Evolutionary conservation across 352 stramenopile species (phyloP), one percentile per base, ranked within the genome.

Genomic region (Pythium apleroticum): DNA sequence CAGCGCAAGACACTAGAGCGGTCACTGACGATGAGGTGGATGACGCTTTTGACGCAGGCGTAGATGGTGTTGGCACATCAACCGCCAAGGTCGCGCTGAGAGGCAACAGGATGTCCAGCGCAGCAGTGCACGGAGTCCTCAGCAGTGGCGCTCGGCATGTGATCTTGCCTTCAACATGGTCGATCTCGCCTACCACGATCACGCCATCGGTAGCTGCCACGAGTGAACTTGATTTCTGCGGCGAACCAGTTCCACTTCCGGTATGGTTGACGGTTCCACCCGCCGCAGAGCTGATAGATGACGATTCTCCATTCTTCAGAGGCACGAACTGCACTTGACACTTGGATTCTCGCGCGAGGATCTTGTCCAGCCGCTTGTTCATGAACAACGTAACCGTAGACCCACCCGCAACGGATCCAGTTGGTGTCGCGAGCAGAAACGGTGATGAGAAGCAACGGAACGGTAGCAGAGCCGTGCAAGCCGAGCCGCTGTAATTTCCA

Each of bases 301-400:
- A 7, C 2, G 19, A 48, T 12, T 59, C 9, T 11, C 67, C 66
- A 8, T 25, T 66, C 5, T 54, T 57, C 22, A 78, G 55, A 1
- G 79, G 78, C 1, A 67, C 56, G 46, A 91, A 91, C 45, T 89
- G 83, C 1, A 91, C 74, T 24, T 86, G 69, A 22, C 81, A 91
- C 31, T 78, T 84, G 0, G 55, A 37, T 57, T 91, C 83, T 33
- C 76, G 73, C 22, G 77, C 58, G 0, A 90, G 50, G 24, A 90
- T 54, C 52, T 86, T 84, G 4, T 70, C 60, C 2, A 91, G 54
- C 22, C 74, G 80, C n/a, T 75, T 75, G 25, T 69, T 71, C 22
- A 91, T 65, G 56, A 78, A 87, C 5, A 91, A 28, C 39, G 84
- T 77, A 17, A 91, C 68, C 1, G 78, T 76, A 1, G 80, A 90